Evolutionary conservation across 495 filamentous ascomycete species (phyloP), one percentile per base, ranked within the genome.

Genomic region (Niebla homalea): DNA sequence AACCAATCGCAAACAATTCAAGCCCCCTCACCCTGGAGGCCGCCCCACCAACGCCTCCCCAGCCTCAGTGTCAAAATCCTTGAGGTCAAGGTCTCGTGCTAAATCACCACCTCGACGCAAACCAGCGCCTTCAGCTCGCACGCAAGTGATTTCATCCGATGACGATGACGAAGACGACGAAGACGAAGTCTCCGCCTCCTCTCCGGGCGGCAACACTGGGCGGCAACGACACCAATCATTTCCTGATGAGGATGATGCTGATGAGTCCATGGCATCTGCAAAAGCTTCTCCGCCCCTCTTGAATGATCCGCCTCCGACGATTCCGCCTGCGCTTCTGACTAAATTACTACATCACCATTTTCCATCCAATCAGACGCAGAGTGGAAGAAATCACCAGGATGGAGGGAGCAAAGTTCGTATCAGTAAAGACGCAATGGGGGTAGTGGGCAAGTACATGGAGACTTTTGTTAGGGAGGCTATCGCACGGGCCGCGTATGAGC

Each of bases 391-490:
- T 46, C 89, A 89, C 16, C 80, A 88, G 60, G 69, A 66, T 14
- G 79, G 87, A 7, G 75, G 90, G 32, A 61, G 71, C 20, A 77
- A 77, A 48, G 89, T 81, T 2, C 74, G 83, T 61, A 82, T 97
- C 36, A 78, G 80, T 3, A 83, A 80, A 58, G 84, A 89, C 44
- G 93, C 92, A 16, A 80, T 89, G 61, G 70, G 66, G 14, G 79
- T 88, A 6, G 75, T 92, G 26, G 85, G 77, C 3, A 87, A 83
- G 67, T 97, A 97, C 60, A 76, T 95, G 61, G 87, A 94, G 68
- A 80, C 85, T 12, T 98, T 95, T 72, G 85, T 96, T 50, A 73
- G 85, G 54, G 92, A 98, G 69, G 88, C 89, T 25, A 78, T 98
- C 58, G 88, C 88, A 23, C 62, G 92, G 63, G 83, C 86, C 36